A percentile compares a stretch with the other conserved stretches of the same genome.
phyloP scores from a whole-genome alignment of 352 stramenopile species.

The Chrysophaeum taylorii region DNA sequence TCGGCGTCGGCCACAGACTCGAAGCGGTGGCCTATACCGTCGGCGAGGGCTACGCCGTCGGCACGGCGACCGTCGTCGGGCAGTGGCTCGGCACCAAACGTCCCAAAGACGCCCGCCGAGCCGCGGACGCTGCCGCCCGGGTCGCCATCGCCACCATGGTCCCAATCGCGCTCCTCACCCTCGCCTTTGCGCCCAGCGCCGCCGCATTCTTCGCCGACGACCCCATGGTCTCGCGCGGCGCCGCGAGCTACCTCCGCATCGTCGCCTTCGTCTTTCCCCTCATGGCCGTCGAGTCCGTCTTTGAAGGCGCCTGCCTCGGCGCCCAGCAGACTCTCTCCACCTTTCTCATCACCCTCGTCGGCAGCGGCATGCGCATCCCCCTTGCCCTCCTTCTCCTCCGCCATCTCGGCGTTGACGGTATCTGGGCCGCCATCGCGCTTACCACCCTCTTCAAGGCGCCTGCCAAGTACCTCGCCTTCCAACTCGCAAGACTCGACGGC shows the following conservation, averaged over 20 bases:
- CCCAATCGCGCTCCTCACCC: background rate
- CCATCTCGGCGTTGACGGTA: background rate
- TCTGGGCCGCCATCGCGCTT: background rate
- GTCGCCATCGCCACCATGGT: background rate
- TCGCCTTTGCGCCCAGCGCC: background rate
- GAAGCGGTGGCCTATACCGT: background rate
- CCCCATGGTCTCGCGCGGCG: background rate
- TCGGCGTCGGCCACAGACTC: background rate
- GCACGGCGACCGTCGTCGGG: slow-evolving; percentile 3
- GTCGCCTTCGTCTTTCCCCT: background rate
- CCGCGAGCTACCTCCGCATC: background rate
- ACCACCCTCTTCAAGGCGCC: background rate
- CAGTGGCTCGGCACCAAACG: background rate
- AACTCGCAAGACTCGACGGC: too few species aligned
- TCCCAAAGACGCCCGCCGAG: background rate
- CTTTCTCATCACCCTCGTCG: background rate
- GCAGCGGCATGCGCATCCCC: background rate
- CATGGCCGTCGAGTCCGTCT: background rate
- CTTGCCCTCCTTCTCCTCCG: background rate
- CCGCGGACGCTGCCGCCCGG: background rate
- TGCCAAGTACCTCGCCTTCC: too few species aligned
- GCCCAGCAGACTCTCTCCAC: background rate
- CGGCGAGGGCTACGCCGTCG: background rate
- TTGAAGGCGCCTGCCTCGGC: background rate
- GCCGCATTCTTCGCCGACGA: background rate